Evolutionary conservation across 2,329 filamentous ascomycete species (phyloP).

Genomic region (Talaromyces funiculosus): DNA sequence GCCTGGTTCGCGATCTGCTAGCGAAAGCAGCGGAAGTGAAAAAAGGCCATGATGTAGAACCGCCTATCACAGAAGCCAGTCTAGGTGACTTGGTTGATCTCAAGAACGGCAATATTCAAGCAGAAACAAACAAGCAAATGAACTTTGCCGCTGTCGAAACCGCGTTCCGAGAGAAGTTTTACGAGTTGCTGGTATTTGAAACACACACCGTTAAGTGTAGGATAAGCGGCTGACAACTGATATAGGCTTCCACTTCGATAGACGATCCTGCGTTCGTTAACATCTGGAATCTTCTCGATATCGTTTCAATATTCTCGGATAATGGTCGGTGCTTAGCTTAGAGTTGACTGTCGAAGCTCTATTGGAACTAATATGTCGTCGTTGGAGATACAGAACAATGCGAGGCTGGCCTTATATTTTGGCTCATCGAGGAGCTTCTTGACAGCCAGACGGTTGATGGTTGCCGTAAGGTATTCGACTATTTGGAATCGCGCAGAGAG

Average conservation of each 20-base stretch:
- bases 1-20: conserved; percentile 55
- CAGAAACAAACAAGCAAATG: conserved; percentile 43
- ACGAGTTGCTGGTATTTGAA: conserved; percentile 64
- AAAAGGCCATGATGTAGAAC: conserved; percentile 59
- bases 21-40: conserved; percentile 56
- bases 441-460: conserved; percentile 93
- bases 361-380: conserved; percentile 19
- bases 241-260: conserved; percentile 67
- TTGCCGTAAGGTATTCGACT: conserved; percentile 88
- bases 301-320: conserved; percentile 83
- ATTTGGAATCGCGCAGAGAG: conserved; percentile 86
- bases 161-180: conserved; percentile 75
- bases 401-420: conserved; percentile 77
- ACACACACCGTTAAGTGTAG: conserved; percentile 2
- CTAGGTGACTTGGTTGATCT: conserved; percentile 34
- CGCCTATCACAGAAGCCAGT: conserved; percentile 65
- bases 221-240: conserved; percentile 24
- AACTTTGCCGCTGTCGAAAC: conserved; percentile 71
- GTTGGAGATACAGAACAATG: conserved; percentile 44
- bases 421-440: conserved; percentile 87
- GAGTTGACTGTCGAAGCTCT: background rate
- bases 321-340: conserved; percentile 53
- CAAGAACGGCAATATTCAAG: background rate
- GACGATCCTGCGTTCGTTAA: conserved; percentile 71
- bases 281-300: conserved; percentile 90